Evolutionary conservation across 257 asterid species (phyloP), one percentile per base, ranked within the genome.

Genomic region (Nicotiana undulata): DNA sequence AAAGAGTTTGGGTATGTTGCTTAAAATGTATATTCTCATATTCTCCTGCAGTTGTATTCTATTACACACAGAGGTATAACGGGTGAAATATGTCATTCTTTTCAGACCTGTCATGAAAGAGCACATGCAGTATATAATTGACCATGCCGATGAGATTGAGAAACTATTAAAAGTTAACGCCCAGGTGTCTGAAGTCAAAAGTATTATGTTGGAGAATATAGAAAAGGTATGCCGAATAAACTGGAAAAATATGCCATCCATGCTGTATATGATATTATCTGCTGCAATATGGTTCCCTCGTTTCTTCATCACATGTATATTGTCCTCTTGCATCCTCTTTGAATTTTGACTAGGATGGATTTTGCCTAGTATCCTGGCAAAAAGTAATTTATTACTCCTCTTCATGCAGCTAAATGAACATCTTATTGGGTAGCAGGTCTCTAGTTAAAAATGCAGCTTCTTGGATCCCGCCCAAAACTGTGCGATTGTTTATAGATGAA

Each of bases 101-200:
- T 74, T 49, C 92, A 94, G 98, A 81, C 97, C 95, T 31, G 68
- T 88, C 44, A 90, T 93, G 89, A 94, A 94, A 91, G 98, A 94
- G 84, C 97, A 94, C 82, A 94, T 92, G 98, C 97, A 93, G 84
- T 90, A 90, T 81, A 94, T 92, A 77, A 90, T 93, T 49, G 97
- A 94, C 80, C 98, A 94, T 37, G 95, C 98, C 2, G 96, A 92
- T 32, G 97, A 94, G 90, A 92, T 94, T n/a, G 97, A 91, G 80
- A 94, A 94, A 75, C 92, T 94, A 37, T 79, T 94, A 84, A 94
- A 94, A 87, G 97, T 94, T 65, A 90, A 94, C 84, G 98, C 97
- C 70, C 97, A 93, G 84, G 97, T 94, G 81, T 90, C 97, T 1
- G 97, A 94, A 84, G 97, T 94, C 79, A 94, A 90, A 87, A 90